Conservation (phyloP, 1,284 basidiomycete genomes). For the Termitomyces sp. region DNA sequence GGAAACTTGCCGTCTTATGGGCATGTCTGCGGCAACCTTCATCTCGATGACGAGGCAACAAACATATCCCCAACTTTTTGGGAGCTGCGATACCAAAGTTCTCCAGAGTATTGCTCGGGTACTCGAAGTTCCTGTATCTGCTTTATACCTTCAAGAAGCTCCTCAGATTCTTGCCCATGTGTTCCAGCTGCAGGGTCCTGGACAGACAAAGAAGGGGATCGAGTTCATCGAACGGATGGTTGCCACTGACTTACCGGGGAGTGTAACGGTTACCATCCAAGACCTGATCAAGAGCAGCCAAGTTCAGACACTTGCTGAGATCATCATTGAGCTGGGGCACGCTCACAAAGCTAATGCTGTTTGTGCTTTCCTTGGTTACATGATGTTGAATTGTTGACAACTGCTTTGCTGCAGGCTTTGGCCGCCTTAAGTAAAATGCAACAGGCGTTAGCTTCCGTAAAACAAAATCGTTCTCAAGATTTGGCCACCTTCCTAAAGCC, state of each 20-base stretch:
- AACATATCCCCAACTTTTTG: slow-evolving; percentile 71
- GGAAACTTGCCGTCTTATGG: slow-evolving; percentile 63
- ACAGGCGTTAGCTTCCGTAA: slow-evolving; percentile 21
- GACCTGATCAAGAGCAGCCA: slow-evolving; percentile 61
- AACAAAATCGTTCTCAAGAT: slow-evolving; percentile 27
- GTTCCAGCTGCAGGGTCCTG: slow-evolving; percentile 55
- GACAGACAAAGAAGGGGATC: slow-evolving; percentile 52
- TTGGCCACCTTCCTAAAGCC: slow-evolving; percentile 61
- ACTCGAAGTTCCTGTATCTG: slow-evolving; percentile 41
- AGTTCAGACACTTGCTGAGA: slow-evolving; percentile 63
- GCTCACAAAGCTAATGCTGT: slow-evolving; percentile 44
- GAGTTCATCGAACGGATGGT: slow-evolving; percentile 58
- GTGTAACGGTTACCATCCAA: slow-evolving; percentile 38
- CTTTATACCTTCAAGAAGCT: slow-evolving; percentile 58
- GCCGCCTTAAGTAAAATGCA: slow-evolving; percentile 61
- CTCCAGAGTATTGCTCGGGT: slow-evolving; percentile 41
- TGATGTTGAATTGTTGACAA: not conserved
- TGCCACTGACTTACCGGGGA: slow-evolving; percentile 30
- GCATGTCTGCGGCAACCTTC: slow-evolving; percentile 54
- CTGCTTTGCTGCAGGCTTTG: slow-evolving; percentile 40
- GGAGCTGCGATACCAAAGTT: slow-evolving; percentile 50
- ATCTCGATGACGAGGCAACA: slow-evolving; percentile 60
- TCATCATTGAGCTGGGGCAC: slow-evolving; percentile 77
- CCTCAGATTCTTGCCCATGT: slow-evolving; percentile 69
- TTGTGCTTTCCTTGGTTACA: slow-evolving; percentile 16